phyloP scores from a whole-genome alignment of 768 basidiomycete genomes.

The Agrocybe pediades region DNA sequence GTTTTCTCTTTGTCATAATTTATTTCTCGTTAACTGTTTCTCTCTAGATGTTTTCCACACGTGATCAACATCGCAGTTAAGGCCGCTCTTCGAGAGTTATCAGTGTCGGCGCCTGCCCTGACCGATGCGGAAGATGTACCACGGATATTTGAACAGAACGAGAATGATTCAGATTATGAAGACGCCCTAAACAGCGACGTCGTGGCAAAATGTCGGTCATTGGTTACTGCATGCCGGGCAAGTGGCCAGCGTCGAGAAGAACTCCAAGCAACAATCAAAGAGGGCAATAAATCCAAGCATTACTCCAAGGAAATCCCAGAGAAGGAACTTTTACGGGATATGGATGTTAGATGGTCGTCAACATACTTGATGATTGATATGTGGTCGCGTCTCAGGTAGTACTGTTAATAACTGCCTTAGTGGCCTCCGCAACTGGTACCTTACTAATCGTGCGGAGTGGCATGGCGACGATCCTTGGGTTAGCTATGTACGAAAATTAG shows the following conservation, averaged over 20 bases:
- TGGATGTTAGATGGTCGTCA: slow-evolving; percentile 34
- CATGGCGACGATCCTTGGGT: slow-evolving; percentile 19
- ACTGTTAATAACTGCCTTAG: slow-evolving; percentile 28
- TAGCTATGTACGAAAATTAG: slow-evolving; percentile 8
- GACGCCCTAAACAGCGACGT: slow-evolving; percentile 24
- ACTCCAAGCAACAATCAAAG: slow-evolving; percentile 22
- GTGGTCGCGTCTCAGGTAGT: slow-evolving; percentile 2
- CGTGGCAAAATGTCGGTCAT: slow-evolving; percentile 20
- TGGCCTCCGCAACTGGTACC: slow-evolving; percentile 31
- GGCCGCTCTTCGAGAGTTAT: slow-evolving; percentile 26
- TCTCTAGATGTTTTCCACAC: slow-evolving; percentile 33
- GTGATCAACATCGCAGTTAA: slow-evolving; percentile 31
- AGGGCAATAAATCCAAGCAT: slow-evolving; percentile 22
- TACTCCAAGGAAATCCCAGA: slow-evolving; percentile 6
- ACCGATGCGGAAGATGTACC: background rate
- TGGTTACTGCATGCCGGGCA: slow-evolving; percentile 31
- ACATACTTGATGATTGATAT: slow-evolving; percentile 31
- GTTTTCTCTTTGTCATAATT: background rate
- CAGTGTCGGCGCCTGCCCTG: slow-evolving; percentile 11
- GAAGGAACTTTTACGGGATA: slow-evolving; percentile 25
- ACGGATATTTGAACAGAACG: background rate
- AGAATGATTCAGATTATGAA: slow-evolving; percentile 11
- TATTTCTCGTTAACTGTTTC: background rate
- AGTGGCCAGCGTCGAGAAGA: slow-evolving; percentile 30
- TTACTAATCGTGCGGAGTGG: slow-evolving; percentile 31